phyloP scores from a whole-genome alignment of 2,329 filamentous ascomycete genomes.

The Triangularia setosa region DNA sequence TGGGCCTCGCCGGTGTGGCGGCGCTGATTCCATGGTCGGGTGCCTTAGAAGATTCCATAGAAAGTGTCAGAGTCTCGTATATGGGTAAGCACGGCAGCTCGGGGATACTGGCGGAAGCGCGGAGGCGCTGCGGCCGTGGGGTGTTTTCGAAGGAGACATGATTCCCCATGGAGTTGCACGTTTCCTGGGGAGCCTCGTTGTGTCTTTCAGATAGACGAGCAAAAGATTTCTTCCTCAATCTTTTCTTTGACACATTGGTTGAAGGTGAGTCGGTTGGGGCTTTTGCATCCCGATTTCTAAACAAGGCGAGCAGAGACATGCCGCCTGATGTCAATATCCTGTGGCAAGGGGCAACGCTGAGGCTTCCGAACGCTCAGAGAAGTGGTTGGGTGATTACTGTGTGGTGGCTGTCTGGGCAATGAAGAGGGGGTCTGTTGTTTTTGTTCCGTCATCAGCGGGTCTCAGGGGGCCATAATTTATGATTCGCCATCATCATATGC shows the following conservation, averaged over 20 bases:
- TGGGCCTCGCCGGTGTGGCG: not conserved
- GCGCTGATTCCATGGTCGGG: not conserved
- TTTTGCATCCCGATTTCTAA: not conserved
- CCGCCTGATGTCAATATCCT: not conserved
- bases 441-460: not conserved
- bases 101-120: not conserved
- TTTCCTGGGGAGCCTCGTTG: not conserved
- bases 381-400: not conserved
- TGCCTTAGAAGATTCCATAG: not conserved
- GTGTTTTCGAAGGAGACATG: constrained; percentile 3
- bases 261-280: not conserved
- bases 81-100: not conserved
- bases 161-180: not conserved
- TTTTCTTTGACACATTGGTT: not conserved
- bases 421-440: not conserved
- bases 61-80: not conserved
- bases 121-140: not conserved
- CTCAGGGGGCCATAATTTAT: not conserved
- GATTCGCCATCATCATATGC: not conserved
- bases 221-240: not conserved
- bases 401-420: not conserved
- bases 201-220: not conserved
- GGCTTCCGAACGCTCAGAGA: not conserved
- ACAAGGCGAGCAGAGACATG: not conserved
- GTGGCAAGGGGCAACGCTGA: not conserved